Evolutionary conservation across 176 grass and related monocot genomes (phyloP).

Genomic region (Avena sativa): DNA sequence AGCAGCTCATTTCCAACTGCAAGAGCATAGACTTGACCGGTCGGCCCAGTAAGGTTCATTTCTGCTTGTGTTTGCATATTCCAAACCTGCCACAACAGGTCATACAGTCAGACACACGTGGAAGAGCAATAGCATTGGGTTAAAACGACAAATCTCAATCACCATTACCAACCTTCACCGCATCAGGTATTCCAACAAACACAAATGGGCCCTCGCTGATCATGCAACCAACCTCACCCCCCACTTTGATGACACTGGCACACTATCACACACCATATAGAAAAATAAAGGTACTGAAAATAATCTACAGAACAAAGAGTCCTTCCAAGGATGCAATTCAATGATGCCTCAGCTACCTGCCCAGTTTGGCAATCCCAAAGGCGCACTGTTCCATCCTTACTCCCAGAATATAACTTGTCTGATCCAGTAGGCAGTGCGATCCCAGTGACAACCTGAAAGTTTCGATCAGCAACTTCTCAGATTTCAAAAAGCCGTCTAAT

Average conservation of each 20-base stretch:
- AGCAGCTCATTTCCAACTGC: conserved; percentile 78
- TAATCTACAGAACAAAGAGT: conserved; percentile 20
- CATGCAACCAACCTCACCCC: conserved; percentile 93
- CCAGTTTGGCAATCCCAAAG: conserved; percentile 96
- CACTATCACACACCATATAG: conserved; percentile 66
- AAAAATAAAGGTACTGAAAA: conserved; percentile 48
- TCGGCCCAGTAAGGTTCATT: conserved; percentile 82
- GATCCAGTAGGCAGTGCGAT: conserved; percentile 80
- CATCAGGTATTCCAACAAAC: conserved; percentile 84
- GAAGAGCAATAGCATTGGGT: conserved; percentile 11
- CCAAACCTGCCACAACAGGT: conserved; percentile 66
- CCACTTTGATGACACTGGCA: conserved; percentile 58
- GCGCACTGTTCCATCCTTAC: conserved; percentile 84
- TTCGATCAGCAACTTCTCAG: not conserved
- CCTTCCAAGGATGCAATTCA: conserved; percentile 37
- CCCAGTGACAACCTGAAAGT: conserved; percentile 70
- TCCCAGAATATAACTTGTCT: conserved; percentile 92
- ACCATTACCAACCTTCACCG: conserved; percentile 67
- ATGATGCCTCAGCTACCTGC: conserved; percentile 67
- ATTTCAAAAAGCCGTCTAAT: conserved; percentile 1
- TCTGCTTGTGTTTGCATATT: conserved; percentile 79
- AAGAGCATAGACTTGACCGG: conserved; percentile 91
- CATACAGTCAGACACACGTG: conserved; percentile 21
- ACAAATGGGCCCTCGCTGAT: conserved; percentile 92
- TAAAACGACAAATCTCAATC: conserved; percentile 16